Base-by-base conservation (phyloP, 768 basidiomycete species). In the Leccinum imitatum region DNA sequence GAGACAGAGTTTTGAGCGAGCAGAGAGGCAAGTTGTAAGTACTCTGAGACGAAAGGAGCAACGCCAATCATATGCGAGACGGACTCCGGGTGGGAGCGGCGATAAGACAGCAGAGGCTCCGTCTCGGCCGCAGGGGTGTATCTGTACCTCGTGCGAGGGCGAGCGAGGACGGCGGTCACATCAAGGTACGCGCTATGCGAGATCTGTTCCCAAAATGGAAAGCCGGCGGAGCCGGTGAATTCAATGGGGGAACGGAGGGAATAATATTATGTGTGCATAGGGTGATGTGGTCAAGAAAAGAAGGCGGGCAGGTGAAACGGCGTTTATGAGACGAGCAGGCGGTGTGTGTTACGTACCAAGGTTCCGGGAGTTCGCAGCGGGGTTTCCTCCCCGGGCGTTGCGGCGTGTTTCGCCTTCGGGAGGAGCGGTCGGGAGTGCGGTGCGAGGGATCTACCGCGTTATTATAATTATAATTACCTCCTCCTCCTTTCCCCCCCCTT, bases 41-140 rank as follows among this genome's bases (percentile, higher is more conserved):
- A 23, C 3, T 57, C 27, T 15, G 48, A 64, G 56, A 57, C 66
- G 52, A 65, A 65, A 62, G 58, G 30, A 65, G 67, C 55, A 63
- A 62, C 63, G 59, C 59, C 58, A 62, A 68, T 68, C 63, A 60
- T n/a, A 4, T 53, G 15, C 14, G 13, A 47, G 51, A 52, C 21
- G 57, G 56, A 21, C 23, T 25, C 23, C 23, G 25, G 17, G 61
- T 47, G 3, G 8, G 15, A 39, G 54, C 64, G 67, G 67, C 59
- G 67, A 68, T 69, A 68, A 66, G 66, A 19, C n/a, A 4, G 15
- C 23, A 23, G 6, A 46, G 51, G 27, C 0, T 25, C 53, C 57
- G 60, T 53, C 25, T 41, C 50, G 50, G 39, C 19, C n/a, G 55
- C 33, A 35, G 30, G 25, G 19, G 52, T 25, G 53, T 30, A 30